These are phyloP conservation scores for Dillenia turbinata DNA, from an alignment of 164 flowering plant species.

Conservation along the genomic window DNA sequence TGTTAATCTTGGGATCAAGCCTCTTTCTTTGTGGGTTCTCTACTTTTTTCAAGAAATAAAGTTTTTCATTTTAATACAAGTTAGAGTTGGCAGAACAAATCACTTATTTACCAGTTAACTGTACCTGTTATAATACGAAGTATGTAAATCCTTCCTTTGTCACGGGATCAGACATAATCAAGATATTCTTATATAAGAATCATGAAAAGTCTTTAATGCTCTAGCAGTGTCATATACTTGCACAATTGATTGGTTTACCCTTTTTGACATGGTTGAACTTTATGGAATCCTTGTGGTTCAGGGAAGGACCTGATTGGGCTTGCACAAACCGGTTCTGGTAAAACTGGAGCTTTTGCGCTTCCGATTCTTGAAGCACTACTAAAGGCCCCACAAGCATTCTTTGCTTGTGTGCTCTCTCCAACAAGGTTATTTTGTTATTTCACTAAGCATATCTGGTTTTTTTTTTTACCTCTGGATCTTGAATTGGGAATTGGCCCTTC, in stretches of 20 bases:
- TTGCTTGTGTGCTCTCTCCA: conserved; percentile 83
- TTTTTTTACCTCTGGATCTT: not conserved
- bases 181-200: not conserved
- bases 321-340: conserved; percentile 96
- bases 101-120: no score
- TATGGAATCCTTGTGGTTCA: conserved; percentile 4
- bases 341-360: conserved; percentile 95
- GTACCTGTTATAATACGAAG: no score
- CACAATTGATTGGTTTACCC: not conserved
- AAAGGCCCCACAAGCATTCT: conserved; percentile 55
- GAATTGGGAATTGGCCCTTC: not conserved
- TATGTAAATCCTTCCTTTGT: no score
- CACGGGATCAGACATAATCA: no score
- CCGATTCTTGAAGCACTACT: conserved; percentile 75
- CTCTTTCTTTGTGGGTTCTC: no score
- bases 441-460: not conserved
- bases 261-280: not conserved
- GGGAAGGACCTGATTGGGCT: conserved; percentile 87
- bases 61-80: no score
- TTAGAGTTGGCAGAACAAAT: no score
- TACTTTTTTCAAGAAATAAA: no score
- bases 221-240: not conserved
- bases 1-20: no score
- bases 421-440: conserved; percentile 45
- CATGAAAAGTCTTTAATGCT: not conserved